These are phyloP conservation scores for Xylaria sp. DNA, from an alignment of 2,329 filamentous ascomycete genomes.

Conservation along the genomic window DNA sequence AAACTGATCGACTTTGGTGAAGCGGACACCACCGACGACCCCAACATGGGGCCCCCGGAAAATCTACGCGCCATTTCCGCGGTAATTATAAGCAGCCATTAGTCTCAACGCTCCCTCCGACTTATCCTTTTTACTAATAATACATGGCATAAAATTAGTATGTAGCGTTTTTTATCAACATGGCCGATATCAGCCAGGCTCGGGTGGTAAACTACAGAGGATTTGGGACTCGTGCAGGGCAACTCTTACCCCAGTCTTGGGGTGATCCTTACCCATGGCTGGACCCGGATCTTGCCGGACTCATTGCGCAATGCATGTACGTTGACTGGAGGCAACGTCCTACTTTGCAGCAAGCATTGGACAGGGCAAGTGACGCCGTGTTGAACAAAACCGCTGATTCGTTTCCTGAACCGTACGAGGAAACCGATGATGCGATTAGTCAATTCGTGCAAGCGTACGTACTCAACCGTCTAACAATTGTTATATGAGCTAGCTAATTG, in stretches of 20 bases:
- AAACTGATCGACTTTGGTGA: slow-evolving; percentile 29
- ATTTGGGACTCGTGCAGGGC: neutral
- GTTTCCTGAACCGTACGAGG: slow-evolving; percentile 7
- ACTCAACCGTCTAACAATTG: neutral
- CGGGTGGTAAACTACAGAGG: neutral
- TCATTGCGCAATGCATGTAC: slow-evolving; percentile 22
- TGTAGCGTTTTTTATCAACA: slow-evolving; percentile 19
- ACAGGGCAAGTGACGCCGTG: slow-evolving; percentile 9
- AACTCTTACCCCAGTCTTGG: slow-evolving; percentile 6
- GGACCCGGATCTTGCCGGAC: slow-evolving; percentile 16
- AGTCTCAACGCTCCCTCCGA: neutral
- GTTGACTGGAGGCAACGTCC: neutral
- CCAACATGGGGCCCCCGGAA: neutral
- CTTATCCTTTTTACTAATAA: neutral
- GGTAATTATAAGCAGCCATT: neutral
- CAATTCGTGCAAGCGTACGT: slow-evolving; percentile 19
- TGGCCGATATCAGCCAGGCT: neutral
- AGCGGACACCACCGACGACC: neutral
- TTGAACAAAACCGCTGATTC: slow-evolving; percentile 16
- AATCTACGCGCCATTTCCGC: slow-evolving; percentile 4
- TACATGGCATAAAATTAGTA: neutral
- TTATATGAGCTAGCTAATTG: neutral
- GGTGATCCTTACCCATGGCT: slow-evolving; percentile 13
- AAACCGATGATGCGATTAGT: slow-evolving; percentile 17
- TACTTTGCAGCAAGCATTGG: slow-evolving; percentile 9